Base-by-base conservation (phyloP, 2,329 filamentous ascomycete genomes). In the Fusarium acutatum region DNA sequence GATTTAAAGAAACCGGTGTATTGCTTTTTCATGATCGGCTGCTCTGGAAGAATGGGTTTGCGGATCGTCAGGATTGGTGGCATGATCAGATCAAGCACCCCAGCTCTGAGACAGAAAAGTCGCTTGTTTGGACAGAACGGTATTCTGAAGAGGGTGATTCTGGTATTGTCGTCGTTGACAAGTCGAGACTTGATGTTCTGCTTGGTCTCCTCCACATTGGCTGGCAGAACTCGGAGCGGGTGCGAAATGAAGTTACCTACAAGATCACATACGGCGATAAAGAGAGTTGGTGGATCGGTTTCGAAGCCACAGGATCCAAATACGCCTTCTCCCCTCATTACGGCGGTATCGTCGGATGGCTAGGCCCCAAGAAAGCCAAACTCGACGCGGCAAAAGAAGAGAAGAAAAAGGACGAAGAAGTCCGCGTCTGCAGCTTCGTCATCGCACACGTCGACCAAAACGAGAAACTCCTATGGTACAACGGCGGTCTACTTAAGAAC, bases 221-320 rank as follows among this genome's bases (percentile, higher is more conserved):
- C n/a, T 86, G 84, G 85, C 84, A 86, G 71, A 86, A 86, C 57
- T 82, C 81, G 4, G 73, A 79, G 12, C 73, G 66, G 0, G 83
- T 85, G 2, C 80, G 84, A 1, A 81, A 84, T 7, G 77, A 82
- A 32, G 78, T 82, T 15, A 84, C 84, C 2, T 86, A 85, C 65
- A 77, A 79, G 37, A 75, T 84, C 34, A 83, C 79, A 1, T 82
- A 86, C 28, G 85, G 85, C 0, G 85, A 86, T 41, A 86, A 86
- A 69, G 85, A 86, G 69, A 83, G 80, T 2, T 86, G 81, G 79
- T 86, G 84, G 85, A 77, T 86, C 28, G 84, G 84, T 0, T 78
- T 85, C 13, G 84, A 86, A 64, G 77, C 85, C 3, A 79, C 80
- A 6, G 81, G 80, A 7, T 79, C 82, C 0, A 67, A 56, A 1